A percentile compares a stretch with the other conserved stretches of the same genome.
These are phyloP conservation scores for Penicillium sp. DNA, from an alignment of 2,329 filamentous ascomycete species.

Conservation along the genomic window DNA sequence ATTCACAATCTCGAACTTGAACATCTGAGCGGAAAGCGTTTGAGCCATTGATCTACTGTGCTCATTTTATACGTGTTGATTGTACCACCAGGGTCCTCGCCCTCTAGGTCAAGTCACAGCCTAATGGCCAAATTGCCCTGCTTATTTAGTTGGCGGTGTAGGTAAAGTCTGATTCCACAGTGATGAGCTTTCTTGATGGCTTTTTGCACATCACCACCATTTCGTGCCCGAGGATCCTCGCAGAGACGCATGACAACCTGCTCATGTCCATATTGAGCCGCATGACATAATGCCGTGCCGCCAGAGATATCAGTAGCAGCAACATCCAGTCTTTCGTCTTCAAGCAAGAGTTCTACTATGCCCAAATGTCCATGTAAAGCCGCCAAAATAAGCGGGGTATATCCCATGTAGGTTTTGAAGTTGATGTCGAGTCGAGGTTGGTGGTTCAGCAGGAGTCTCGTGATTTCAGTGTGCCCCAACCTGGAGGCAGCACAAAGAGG, in stretches of 20 bases:
- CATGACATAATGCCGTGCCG: slow-evolving; percentile 8
- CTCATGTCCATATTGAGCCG: slow-evolving; percentile 7
- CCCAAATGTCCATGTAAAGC: slow-evolving; percentile 7
- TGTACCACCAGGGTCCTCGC: background rate
- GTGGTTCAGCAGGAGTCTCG: slow-evolving; percentile 7
- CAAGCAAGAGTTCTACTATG: slow-evolving; percentile 10
- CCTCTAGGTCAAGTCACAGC: slow-evolving; percentile 3
- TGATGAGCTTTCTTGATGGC: slow-evolving; percentile 3
- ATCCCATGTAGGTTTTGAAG: slow-evolving; percentile 9
- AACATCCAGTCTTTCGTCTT: slow-evolving; percentile 6
- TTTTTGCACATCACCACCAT: slow-evolving; percentile 4
- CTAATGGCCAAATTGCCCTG: slow-evolving; percentile 4
- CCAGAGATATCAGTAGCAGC: slow-evolving; percentile 4
- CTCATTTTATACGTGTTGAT: background rate
- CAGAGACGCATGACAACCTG: slow-evolving; percentile 10
- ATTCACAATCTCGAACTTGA: background rate
- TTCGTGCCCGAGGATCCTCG: slow-evolving; percentile 5
- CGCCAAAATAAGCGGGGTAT: slow-evolving; percentile 9
- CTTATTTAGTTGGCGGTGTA: slow-evolving; percentile 4
- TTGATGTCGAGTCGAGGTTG: slow-evolving; percentile 6
- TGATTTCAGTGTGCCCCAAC: slow-evolving; percentile 7
- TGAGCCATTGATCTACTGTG: background rate
- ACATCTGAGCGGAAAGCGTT: background rate
- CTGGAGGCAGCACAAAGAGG: slow-evolving; percentile 11
- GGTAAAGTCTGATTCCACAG: slow-evolving; percentile 4